phyloP scores from a whole-genome alignment of 2,329 filamentous ascomycete species.

The Colletotrichum navitas region DNA sequence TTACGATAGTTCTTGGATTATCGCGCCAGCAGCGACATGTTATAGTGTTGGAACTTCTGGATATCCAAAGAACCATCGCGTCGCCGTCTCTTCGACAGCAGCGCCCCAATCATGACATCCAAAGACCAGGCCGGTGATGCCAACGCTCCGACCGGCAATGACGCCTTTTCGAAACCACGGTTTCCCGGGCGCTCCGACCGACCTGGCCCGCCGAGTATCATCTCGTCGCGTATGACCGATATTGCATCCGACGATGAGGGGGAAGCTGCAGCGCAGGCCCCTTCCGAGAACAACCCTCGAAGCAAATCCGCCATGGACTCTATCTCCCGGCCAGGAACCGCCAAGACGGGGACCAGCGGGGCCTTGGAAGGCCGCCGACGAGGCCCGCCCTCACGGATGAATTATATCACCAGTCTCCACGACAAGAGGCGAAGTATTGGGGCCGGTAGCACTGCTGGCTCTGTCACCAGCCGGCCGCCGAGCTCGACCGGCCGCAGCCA shows the following conservation, averaged over 20 bases:
- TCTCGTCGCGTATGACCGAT: slow-evolving; percentile 80
- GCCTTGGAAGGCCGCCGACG: slow-evolving; percentile 49
- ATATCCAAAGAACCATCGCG: slow-evolving; percentile 8
- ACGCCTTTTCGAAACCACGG: slow-evolving; percentile 55
- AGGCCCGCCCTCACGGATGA: slow-evolving; percentile 68
- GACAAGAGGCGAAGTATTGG: slow-evolving; percentile 57
- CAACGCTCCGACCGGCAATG: slow-evolving; percentile 54
- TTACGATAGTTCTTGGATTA: background rate
- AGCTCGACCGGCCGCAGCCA: slow-evolving; percentile 85
- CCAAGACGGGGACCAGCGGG: slow-evolving; percentile 59
- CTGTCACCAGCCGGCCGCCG: slow-evolving; percentile 50
- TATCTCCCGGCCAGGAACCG: slow-evolving; percentile 66
- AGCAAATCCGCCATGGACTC: slow-evolving; percentile 50
- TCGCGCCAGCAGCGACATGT: slow-evolving; percentile 28
- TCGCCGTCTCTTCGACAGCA: slow-evolving; percentile 18
- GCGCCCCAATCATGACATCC: slow-evolving; percentile 51
- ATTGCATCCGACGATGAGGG: slow-evolving; percentile 70
- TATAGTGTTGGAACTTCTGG: slow-evolving; percentile 17
- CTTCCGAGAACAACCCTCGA: slow-evolving; percentile 44
- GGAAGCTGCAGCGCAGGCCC: slow-evolving; percentile 54
- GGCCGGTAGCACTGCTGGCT: slow-evolving; percentile 53
- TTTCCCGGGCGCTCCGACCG: slow-evolving; percentile 55
- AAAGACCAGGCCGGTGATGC: slow-evolving; percentile 52
- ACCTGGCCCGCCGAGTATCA: slow-evolving; percentile 71
- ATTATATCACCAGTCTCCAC: slow-evolving; percentile 56